Evolutionary conservation across 106 monocot genomes (phyloP).

Genomic region (Acorus gramineus): DNA sequence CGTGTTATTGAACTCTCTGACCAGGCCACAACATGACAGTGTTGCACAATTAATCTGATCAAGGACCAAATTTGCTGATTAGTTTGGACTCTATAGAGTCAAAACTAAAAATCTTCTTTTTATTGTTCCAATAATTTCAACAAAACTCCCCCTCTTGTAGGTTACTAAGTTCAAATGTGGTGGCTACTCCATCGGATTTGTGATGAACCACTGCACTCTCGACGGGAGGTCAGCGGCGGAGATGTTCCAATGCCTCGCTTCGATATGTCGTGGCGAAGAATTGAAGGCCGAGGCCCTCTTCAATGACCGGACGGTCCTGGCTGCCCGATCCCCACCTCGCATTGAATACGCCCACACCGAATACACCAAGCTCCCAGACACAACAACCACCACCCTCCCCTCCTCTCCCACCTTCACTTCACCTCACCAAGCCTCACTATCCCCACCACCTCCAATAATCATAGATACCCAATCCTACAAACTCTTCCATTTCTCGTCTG

Average conservation of each 20-base stretch:
- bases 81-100: too few species aligned
- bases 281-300: conserved; percentile 16
- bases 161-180: conserved; percentile 73
- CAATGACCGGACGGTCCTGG: conserved; percentile 52
- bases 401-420: conserved; percentile 63
- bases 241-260: conserved; percentile 54
- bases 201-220: conserved; percentile 61
- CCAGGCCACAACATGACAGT: too few species aligned
- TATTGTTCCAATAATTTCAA: not conserved
- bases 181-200: conserved; percentile 63
- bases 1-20: too few species aligned
- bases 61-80: too few species aligned
- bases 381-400: conserved; percentile 9
- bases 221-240: conserved; percentile 69
- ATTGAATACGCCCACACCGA: conserved; percentile 59
- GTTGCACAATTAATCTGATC: too few species aligned
- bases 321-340: conserved; percentile 46
- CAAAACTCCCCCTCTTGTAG: conserved; percentile 7
- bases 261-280: conserved; percentile 49
- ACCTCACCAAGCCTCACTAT: conserved; percentile 9
- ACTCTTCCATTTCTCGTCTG: conserved; percentile 31
- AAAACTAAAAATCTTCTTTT: too few species aligned
- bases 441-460: conserved; percentile 7
- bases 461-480: conserved; percentile 23
- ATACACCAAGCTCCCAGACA: conserved; percentile 30